Evolutionary conservation across 129 eudicot species (phyloP), one percentile per base, ranked within the genome.

Genomic region (Escallonia rubra): DNA sequence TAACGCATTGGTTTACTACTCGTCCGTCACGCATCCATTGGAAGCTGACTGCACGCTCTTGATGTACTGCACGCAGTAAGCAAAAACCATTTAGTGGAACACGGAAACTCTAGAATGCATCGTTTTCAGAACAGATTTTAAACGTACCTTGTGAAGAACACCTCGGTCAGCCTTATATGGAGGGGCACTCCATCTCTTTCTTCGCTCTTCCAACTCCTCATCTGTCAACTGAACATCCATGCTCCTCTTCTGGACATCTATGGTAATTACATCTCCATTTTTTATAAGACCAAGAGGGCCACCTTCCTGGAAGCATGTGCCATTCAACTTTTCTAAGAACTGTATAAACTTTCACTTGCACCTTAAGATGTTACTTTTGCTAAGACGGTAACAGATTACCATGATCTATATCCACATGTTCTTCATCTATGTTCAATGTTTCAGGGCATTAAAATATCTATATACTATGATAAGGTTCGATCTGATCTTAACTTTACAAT

Each of bases 31-130:
- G 43, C 99, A 93, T 69, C 99, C 99, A 5, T 63, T 82, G 12
- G 99, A 89, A 65, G 99, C 99, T 9, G 99, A 80, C 76, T 82
- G 92, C 57, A 93, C 99, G 40, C 86, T 93, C 79, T 85, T 89
- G 71, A 93, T 93, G 70, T 93, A 93, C 99, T 93, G 90, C 8
- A 48, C 49, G 74, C 4, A 52, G 14, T 61, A n/a, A 58, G 48
- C 50, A 4, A 41, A 4, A 45, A 41, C 2, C 43, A 23, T 12
- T 44, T 23, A 41, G 43, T 54, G 7, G 57, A 15, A 50, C 11
- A n/a, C 41, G 4, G 16, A 65, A 34, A 34, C 10, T n/a, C 62
- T 39, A 8, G 6, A 54, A 1, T 13, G 43, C 42, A 41, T 41
- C 6, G 13, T 13, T 23, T 16, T 12, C 5, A 74, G 47, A 5